Evolutionary conservation across 108 stramenopile species (phyloP).

Genomic region (Aurantiochytrium sp.): DNA sequence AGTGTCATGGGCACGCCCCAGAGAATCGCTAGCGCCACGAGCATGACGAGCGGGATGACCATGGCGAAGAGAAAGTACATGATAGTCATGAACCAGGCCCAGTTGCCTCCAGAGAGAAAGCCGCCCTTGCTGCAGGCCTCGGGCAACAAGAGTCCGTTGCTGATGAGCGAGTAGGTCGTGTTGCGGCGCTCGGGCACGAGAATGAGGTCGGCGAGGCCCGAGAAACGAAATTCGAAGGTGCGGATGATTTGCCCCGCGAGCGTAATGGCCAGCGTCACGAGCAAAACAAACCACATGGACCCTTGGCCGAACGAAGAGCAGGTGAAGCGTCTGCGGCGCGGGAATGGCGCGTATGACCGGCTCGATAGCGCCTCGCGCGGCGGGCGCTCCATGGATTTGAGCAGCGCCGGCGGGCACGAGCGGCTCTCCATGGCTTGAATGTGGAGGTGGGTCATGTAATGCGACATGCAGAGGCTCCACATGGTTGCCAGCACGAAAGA

Average conservation of each 20-base stretch:
- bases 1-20: conserved; percentile 67
- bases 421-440: background rate
- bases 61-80: conserved; percentile 79
- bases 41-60: conserved; percentile 69
- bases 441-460: conserved; percentile 42
- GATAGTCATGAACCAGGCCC: conserved; percentile 64
- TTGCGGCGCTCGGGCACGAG: conserved; percentile 55
- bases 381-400: background rate
- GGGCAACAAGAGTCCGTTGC: conserved; percentile 64
- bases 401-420: background rate
- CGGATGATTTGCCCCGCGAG: background rate
- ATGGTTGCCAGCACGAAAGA: conserved; percentile 78
- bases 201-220: conserved; percentile 71
- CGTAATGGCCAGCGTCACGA: background rate
- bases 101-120: conserved; percentile 27
- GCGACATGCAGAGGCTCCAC: conserved; percentile 69
- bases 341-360: background rate
- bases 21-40: conserved; percentile 57
- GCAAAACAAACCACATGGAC: conserved; percentile 32
- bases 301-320: background rate
- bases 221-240: conserved; percentile 75
- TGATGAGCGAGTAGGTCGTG: conserved; percentile 64
- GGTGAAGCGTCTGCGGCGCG: background rate
- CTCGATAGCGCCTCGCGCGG: background rate
- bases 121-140: conserved; percentile 54